Percentiles rank a stretch among this genome's conserved stretches.
phyloP scores from a whole-genome alignment of 2,329 filamentous ascomycete genomes.

The Aphanoascus verrucosus region DNA sequence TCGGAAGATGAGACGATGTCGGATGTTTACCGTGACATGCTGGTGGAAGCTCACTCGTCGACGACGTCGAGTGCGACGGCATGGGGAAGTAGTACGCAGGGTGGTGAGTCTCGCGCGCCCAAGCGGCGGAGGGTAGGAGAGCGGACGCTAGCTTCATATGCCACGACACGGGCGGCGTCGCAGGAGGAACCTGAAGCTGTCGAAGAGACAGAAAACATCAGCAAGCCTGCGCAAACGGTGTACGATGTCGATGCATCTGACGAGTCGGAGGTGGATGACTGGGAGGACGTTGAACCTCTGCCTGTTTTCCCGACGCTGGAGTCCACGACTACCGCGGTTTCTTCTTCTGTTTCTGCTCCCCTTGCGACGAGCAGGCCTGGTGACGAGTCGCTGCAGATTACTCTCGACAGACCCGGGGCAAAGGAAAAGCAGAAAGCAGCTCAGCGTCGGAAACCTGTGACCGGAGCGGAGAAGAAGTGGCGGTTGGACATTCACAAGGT shows the following conservation, averaged over 20 bases:
- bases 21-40: constrained; percentile 13
- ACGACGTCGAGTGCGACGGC: neutral
- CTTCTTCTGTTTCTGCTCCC: neutral
- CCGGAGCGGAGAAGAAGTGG: constrained; percentile 46
- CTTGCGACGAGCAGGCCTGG: neutral
- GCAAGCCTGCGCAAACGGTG: constrained; percentile 24
- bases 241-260: constrained; percentile 46
- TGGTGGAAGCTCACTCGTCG: constrained; percentile 8
- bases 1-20: constrained; percentile 9
- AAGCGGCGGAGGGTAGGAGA: constrained; percentile 19
- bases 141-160: constrained; percentile 6
- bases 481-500: constrained; percentile 74
- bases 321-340: constrained; percentile 18
- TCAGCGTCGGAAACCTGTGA: constrained; percentile 42
- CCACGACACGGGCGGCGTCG: neutral
- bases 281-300: constrained; percentile 50
- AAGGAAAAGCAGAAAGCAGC: constrained; percentile 19
- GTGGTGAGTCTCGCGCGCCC: constrained; percentile 3
- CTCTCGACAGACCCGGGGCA: constrained; percentile 26
- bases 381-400: constrained; percentile 28
- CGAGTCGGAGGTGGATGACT: constrained; percentile 39
- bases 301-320: constrained; percentile 23
- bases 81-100: too few species aligned
- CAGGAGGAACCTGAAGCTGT: constrained; percentile 4
- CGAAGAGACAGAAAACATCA: constrained; percentile 14